Percentiles rank a stretch among this genome's conserved stretches.
These are phyloP conservation scores for Blastobotrys persicus DNA, from an alignment of 1,139 yeast species.

Conservation along the genomic window DNA sequence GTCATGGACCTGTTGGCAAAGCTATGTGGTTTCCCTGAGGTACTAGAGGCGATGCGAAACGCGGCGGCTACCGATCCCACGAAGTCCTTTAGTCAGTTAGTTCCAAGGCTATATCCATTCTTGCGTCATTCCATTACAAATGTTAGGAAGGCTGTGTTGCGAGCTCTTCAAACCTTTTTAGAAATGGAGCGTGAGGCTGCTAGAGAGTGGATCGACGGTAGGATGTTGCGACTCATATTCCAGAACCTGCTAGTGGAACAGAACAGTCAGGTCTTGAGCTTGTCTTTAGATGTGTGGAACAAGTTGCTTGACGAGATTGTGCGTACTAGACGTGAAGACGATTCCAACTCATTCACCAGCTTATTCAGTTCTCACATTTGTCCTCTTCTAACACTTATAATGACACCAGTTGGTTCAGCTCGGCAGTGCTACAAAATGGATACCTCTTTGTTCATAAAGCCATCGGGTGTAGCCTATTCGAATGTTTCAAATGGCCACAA, in stretches of 20 bases:
- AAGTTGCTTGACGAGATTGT: constrained; percentile 50
- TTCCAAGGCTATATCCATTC: constrained; percentile 92
- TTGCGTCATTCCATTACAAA: constrained; percentile 90
- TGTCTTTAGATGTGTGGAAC: constrained; percentile 64
- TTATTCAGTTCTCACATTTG: constrained; percentile 47
- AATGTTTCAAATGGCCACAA: constrained; percentile 6
- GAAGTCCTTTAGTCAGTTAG: constrained; percentile 65
- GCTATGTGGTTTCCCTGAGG: constrained; percentile 78
- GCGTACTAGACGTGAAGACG: constrained; percentile 32
- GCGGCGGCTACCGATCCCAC: constrained; percentile 48
- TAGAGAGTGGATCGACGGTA: constrained; percentile 76
- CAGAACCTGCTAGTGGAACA: constrained; percentile 91
- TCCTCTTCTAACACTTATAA: constrained; percentile 65
- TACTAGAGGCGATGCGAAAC: constrained; percentile 59
- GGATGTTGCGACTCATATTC: constrained; percentile 67
- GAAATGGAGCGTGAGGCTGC: constrained; percentile 50
- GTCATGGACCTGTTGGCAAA: constrained; percentile 93
- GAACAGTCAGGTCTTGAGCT: constrained; percentile 63
- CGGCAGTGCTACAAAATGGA: constrained; percentile 88
- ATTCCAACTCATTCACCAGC: constrained; percentile 27
- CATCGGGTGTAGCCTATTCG: constrained; percentile 63
- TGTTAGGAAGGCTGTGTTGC: constrained; percentile 84
- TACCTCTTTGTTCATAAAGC: constrained; percentile 65
- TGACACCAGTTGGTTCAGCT: constrained; percentile 95
- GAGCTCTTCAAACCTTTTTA: constrained; percentile 76